These are phyloP conservation scores for Cercospora sp. DNA, from an alignment of 2,329 filamentous ascomycete genomes.

Conservation along the genomic window DNA sequence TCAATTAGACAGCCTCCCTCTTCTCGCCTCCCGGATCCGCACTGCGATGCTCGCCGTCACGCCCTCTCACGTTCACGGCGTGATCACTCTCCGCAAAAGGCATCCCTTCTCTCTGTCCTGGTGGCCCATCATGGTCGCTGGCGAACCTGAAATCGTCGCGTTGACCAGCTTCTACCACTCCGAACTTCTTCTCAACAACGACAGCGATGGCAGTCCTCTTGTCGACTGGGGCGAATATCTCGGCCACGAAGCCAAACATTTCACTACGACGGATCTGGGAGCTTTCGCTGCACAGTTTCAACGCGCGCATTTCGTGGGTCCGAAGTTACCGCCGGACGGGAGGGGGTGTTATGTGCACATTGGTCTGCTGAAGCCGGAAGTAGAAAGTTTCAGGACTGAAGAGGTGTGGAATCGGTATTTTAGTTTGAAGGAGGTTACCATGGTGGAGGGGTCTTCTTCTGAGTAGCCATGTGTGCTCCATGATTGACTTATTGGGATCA, in stretches of 20 bases:
- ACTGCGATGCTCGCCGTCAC: conserved; percentile 19
- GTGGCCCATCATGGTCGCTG: conserved; percentile 23
- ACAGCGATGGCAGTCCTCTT: not conserved
- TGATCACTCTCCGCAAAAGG: conserved; percentile 17
- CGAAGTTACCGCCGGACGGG: conserved; percentile 12
- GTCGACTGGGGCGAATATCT: conserved; percentile 20
- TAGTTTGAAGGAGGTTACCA: conserved; percentile 16
- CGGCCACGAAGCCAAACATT: conserved; percentile 23
- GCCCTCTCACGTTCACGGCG: conserved; percentile 20
- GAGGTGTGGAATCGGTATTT: conserved; percentile 21
- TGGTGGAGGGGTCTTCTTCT: not conserved
- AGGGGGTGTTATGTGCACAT: conserved; percentile 24
- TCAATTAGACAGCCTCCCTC: conserved; percentile 18
- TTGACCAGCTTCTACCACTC: conserved; percentile 28
- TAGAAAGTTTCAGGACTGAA: conserved; percentile 20
- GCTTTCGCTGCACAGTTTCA: conserved; percentile 23
- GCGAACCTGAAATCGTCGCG: conserved; percentile 20
- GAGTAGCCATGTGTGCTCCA: not conserved
- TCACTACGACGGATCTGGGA: conserved; percentile 24
- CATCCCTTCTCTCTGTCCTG: conserved; percentile 22
- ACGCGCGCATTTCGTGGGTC: conserved; percentile 26
- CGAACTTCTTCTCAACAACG: conserved; percentile 15
- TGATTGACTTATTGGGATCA: not conserved
- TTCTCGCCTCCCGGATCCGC: conserved; percentile 24
- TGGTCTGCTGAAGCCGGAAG: conserved; percentile 21